Base-by-base conservation (phyloP, 495 filamentous ascomycete genomes). In the Penicillium macrosclerotiorum region DNA sequence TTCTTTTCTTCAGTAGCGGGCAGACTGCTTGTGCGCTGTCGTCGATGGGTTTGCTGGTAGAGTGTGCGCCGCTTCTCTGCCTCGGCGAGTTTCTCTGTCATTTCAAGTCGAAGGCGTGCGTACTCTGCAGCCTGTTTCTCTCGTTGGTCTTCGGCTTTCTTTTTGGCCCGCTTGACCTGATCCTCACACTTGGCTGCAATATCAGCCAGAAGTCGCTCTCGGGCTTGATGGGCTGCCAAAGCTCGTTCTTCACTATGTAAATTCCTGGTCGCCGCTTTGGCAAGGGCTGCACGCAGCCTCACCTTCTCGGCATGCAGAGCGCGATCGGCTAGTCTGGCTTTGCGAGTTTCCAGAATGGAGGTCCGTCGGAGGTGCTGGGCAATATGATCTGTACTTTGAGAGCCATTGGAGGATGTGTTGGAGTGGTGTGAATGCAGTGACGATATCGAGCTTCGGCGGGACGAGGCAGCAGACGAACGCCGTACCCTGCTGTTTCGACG, bases 271-370 rank as follows among this genome's bases (percentile, higher is more conserved):
- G 82, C 80, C 27, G 86, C 86, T 74, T 90, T 95, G 23, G 85
- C 86, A 42, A 89, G 65, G n/a, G 89, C 89, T 33, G 88, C 93
- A 42, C 86, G 85, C 42, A 93, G 71, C 45, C 93, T 88, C n/a
- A 98, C 93, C 71, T 95, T 91, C 64, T 98, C 93, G 36, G 90
- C 93, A 70, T 98, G 90, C 32, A 89, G 88, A 8, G 92, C 94
- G 32, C 92, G 81, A 63, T 95, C 93, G 41, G 94, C 93, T 19
- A 97, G 79, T 35, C 91, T 83, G 5, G 90, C 93, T 64, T 95
- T 96, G 30, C 93, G 88, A 56, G 80, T 88, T 64, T 98, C 92
- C 45, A 97, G 77, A 42, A 98, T 95, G 18, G 89, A 92, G 6
- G 88, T 85, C 35, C 91, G 88, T 23, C 91, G 89, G 27, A 96